phyloP scores from a whole-genome alignment of 140 eudicot genomes.

The Cichorium intybus region DNA sequence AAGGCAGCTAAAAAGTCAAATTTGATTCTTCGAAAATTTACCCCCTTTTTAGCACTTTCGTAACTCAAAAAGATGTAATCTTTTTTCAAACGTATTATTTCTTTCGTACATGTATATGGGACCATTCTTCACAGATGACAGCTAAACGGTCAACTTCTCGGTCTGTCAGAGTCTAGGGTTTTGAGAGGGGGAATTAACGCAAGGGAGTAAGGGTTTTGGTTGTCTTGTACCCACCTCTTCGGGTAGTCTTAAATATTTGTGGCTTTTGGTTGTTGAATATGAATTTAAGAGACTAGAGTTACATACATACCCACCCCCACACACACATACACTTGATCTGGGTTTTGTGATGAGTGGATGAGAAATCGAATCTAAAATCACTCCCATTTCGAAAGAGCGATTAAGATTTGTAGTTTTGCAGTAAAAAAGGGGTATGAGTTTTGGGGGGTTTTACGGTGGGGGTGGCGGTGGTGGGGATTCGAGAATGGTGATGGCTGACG shows the following conservation, averaged over 20 bases:
- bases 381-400: slow-evolving; percentile 17
- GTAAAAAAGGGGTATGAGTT: slow-evolving; percentile 38
- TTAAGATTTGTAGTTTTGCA: slow-evolving; percentile 9
- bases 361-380: slow-evolving; percentile 32
- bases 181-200: slow-evolving; percentile 40
- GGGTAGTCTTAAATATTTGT: slow-evolving; percentile 49
- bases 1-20: slow-evolving; percentile 39
- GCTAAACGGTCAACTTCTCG: slow-evolving; percentile 53
- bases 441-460: slow-evolving; percentile 60
- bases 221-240: slow-evolving; percentile 59
- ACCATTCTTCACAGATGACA: slow-evolving; percentile 36
- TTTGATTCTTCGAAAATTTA: slow-evolving; percentile 22
- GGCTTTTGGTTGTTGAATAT: slow-evolving; percentile 68
- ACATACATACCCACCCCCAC: slow-evolving; percentile 3
- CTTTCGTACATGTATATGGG: slow-evolving; percentile 31
- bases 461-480: slow-evolving; percentile 51
- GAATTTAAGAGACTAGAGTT: slow-evolving; percentile 27
- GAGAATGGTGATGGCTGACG: slow-evolving; percentile 46
- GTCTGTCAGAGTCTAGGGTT: slow-evolving; percentile 45
- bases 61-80: slow-evolving; percentile 4
- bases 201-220: slow-evolving; percentile 53
- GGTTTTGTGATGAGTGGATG: slow-evolving; percentile 22
- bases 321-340: slow-evolving; percentile 29
- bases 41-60: slow-evolving; percentile 16
- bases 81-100: slow-evolving; percentile 2